phyloP scores from a whole-genome alignment of 805 yeast species.

The Metschnikowia peoriensis region DNA sequence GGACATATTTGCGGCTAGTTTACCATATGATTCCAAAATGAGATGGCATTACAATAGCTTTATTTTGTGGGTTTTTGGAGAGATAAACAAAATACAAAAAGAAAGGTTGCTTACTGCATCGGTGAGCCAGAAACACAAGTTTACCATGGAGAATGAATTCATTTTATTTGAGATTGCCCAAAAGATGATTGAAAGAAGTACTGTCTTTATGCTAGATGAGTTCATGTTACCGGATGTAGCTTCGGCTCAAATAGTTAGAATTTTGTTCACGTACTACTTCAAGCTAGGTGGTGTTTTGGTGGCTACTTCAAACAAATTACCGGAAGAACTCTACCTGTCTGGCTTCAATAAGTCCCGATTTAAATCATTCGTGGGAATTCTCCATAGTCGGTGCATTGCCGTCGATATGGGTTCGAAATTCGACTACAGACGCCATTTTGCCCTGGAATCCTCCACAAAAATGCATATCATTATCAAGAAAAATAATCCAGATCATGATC shows the following conservation, averaged over 20 bases:
- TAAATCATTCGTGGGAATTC: slow-evolving; percentile 52
- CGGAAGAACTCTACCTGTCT: slow-evolving; percentile 68
- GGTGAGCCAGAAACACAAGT: slow-evolving; percentile 16
- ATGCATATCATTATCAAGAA: slow-evolving; percentile 35
- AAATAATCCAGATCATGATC: slow-evolving; percentile 23
- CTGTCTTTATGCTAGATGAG: slow-evolving; percentile 65
- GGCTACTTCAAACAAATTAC: slow-evolving; percentile 71
- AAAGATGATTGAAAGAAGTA: slow-evolving; percentile 55
- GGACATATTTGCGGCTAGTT: slow-evolving; percentile 65
- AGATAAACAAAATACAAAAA: slow-evolving; percentile 55
- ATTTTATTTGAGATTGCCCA: slow-evolving; percentile 66
- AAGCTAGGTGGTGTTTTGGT: slow-evolving; percentile 72
- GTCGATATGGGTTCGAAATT: slow-evolving; percentile 58
- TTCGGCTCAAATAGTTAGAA: slow-evolving; percentile 64
- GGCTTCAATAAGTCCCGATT: slow-evolving; percentile 61
- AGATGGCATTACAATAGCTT: slow-evolving; percentile 73
- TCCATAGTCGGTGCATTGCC: slow-evolving; percentile 57
- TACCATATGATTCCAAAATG: slow-evolving; percentile 62
- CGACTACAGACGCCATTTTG: slow-evolving; percentile 51
- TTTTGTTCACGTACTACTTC: slow-evolving; percentile 65
- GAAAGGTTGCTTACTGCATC: slow-evolving; percentile 38
- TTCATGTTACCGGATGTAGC: slow-evolving; percentile 78
- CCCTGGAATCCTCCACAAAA: slow-evolving; percentile 16
- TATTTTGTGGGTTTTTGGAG: slow-evolving; percentile 63
- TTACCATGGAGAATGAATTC: slow-evolving; percentile 55